Conservation (phyloP, 177 flowering plant genomes). For the Vitis hybrid region DNA sequence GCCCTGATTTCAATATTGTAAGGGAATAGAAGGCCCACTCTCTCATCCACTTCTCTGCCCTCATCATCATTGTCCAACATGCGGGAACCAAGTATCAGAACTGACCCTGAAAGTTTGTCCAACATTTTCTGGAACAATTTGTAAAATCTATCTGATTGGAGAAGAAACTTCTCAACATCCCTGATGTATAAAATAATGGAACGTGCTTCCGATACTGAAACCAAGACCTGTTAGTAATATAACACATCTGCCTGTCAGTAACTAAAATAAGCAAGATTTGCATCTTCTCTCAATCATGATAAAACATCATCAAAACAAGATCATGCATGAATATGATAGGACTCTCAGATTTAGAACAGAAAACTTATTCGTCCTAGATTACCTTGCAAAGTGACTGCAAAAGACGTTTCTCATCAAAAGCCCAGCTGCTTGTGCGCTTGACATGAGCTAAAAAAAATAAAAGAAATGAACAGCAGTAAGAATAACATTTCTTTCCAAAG, state of each 20-base stretch:
- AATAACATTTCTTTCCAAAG: too few relatives aligned
- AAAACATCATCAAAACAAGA: neutral
- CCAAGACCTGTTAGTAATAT: constrained; percentile 33
- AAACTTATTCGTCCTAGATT: neutral
- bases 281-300: neutral
- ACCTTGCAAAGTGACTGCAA: constrained; percentile 55
- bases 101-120: constrained; percentile 38
- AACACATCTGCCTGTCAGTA: constrained; percentile 1
- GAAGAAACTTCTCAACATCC: constrained; percentile 43
- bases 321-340: neutral
- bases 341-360: neutral
- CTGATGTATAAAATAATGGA: constrained; percentile 45
- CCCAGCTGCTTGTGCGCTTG: constrained; percentile 40
- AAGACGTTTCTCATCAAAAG: constrained; percentile 45
- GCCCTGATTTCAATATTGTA: constrained; percentile 44
- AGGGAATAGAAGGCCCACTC: constrained; percentile 36
- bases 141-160: constrained; percentile 38
- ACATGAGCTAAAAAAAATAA: constrained; percentile 19
- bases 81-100: constrained; percentile 46
- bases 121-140: constrained; percentile 35
- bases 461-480: neutral
- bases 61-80: constrained; percentile 34
- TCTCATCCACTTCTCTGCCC: constrained; percentile 34
- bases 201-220: constrained; percentile 34
- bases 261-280: neutral